Evolutionary conservation across 441 rosid genomes (phyloP), one percentile per base, ranked within the genome.

Genomic region (Aleurites moluccanus): DNA sequence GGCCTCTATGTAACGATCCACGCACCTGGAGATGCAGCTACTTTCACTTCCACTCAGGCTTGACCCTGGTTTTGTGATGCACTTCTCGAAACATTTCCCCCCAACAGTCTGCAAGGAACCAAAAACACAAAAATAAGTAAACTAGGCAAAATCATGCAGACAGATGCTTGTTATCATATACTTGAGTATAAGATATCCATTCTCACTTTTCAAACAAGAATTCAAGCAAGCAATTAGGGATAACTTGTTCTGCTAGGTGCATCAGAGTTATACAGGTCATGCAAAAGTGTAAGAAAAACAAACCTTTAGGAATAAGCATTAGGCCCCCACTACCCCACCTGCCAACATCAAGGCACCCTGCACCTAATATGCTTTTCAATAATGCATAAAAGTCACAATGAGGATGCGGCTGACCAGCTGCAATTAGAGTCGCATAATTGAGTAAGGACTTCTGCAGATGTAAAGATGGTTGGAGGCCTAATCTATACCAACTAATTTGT

Each of bases 1-100:
- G 60, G 99, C 99, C 79, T 95, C 99, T 18, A 93, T 85, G 83
- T 93, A 95, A 55, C 97, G 96, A 77, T 95, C 98, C 78, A 93
- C 92, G 35, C 99, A 95, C 88, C 98, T 87, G 4, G 97, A 93
- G 75, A 90, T 70, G 81, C 98, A 95, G 82, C 97, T 95, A 73
- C 96, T 93, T 80, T 95, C 99, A 30, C 96, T 83, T 20, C 97
- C 90, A 57, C 98, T 81, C 15, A 95, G 82, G 80, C 98, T 93
- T 27, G 99, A 89, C 55, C 97, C 93, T 10, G 99, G 99, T 75
- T 90, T 95, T 6, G 95, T 79, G 76, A 95, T 82, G 55, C 98
- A 95, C 80, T 89, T 91, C 0, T 87, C 91, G 52, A 95, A 95
- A 78, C 99, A 95, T 78, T 95, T 91, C 11, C 69, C 89, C 45